Evolutionary conservation across 2,329 filamentous ascomycete genomes (phyloP).

Genomic region (Penicillium expansum): DNA sequence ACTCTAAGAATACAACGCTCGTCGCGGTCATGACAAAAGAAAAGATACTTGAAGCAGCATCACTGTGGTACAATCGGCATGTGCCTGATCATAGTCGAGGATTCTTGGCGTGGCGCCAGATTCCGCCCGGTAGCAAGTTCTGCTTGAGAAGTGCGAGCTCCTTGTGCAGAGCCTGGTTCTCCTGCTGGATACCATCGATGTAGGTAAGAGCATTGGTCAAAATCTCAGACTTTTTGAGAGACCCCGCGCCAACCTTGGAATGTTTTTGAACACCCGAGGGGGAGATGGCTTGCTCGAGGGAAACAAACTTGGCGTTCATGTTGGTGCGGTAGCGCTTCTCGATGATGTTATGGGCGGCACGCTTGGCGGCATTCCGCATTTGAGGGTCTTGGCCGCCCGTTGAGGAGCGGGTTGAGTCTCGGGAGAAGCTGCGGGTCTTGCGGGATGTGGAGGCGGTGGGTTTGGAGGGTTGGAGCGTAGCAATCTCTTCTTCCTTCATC

Average conservation of each 20-base stretch:
- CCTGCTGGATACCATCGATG: slow-evolving; percentile 37
- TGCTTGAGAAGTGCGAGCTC: slow-evolving; percentile 34
- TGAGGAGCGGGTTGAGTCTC: slow-evolving; percentile 24
- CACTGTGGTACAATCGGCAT: not conserved
- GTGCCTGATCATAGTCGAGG: slow-evolving; percentile 2
- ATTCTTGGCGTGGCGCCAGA: slow-evolving; percentile 25
- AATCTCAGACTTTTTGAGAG: slow-evolving; percentile 41
- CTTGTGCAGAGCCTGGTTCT: slow-evolving; percentile 34
- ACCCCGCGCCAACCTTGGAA: slow-evolving; percentile 29
- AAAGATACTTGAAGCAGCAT: not conserved
- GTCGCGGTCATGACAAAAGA: slow-evolving; percentile 19
- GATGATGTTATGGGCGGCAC: slow-evolving; percentile 43
- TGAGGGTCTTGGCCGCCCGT: slow-evolving; percentile 21
- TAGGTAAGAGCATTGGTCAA: slow-evolving; percentile 37
- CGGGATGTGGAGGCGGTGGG: slow-evolving; percentile 14
- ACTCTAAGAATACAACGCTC: slow-evolving; percentile 19
- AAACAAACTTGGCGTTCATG: slow-evolving; percentile 44
- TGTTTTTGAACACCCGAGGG: slow-evolving; percentile 26
- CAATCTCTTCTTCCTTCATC: slow-evolving; percentile 26
- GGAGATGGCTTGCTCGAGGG: slow-evolving; percentile 39
- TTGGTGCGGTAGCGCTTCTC: slow-evolving; percentile 45
- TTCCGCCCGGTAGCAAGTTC: slow-evolving; percentile 24
- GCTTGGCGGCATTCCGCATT: slow-evolving; percentile 38
- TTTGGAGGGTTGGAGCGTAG: slow-evolving; percentile 15
- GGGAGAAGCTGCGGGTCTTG: slow-evolving; percentile 30